These are phyloP conservation scores for Rhizodiscina lignyota DNA, from an alignment of 495 filamentous ascomycete genomes.

Conservation along the genomic window DNA sequence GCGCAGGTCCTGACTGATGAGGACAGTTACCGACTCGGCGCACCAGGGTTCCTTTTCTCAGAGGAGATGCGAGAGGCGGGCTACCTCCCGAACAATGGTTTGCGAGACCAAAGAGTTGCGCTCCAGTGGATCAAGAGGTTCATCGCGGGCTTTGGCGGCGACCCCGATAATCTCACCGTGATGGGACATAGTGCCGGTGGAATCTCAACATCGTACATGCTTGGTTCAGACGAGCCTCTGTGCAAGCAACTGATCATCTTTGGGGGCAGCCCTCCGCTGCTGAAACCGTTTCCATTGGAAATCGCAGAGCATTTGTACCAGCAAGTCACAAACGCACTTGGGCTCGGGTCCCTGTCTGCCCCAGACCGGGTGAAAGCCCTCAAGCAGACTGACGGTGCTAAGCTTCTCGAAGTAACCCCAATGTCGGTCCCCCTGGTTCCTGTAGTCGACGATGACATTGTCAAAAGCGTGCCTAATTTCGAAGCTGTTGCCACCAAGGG, in stretches of 20 bases:
- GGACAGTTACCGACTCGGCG: too few relatives aligned
- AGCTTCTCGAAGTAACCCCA: conserved; percentile 17
- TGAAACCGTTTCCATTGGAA: conserved; percentile 15
- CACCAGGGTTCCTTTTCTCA: conserved; percentile 13
- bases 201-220: conserved; percentile 19
- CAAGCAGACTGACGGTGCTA: conserved; percentile 16
- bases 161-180: background rate
- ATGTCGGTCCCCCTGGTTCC: conserved; percentile 12
- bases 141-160: background rate
- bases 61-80: conserved; percentile 12
- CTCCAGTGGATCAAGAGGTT: background rate
- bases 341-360: conserved; percentile 13
- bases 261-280: conserved; percentile 22
- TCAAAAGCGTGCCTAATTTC: conserved; percentile 16
- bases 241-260: conserved; percentile 26
- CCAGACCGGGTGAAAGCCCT: conserved; percentile 21
- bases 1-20: too few relatives aligned
- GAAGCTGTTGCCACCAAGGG: conserved; percentile 8
- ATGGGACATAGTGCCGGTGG: background rate
- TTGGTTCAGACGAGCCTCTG: conserved; percentile 21
- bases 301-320: conserved; percentile 23
- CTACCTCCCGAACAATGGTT: conserved; percentile 13
- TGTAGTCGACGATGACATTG: conserved; percentile 24
- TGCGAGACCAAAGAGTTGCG: conserved; percentile 9
- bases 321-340: conserved; percentile 20